Conservation (phyloP, 2,329 filamentous ascomycete species). For the Cercospora sp. region DNA sequence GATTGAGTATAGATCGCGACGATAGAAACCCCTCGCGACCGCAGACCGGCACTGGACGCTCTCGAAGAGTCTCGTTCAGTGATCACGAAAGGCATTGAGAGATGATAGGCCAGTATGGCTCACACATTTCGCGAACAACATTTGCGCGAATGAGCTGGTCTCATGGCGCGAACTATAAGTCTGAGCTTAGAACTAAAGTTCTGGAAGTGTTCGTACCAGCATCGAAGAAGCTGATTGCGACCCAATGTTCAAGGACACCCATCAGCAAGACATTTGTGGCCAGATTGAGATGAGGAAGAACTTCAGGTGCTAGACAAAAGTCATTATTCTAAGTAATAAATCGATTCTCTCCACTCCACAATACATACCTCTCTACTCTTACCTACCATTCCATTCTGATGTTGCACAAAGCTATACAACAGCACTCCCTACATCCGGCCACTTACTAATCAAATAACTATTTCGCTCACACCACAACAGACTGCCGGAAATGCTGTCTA, state of each 20-base stretch:
- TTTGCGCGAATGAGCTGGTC: not conserved
- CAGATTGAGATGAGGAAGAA: too few relatives aligned
- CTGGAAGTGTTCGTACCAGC: too few relatives aligned
- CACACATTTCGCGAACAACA: not conserved
- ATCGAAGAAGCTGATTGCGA: too few relatives aligned
- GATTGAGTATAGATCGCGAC: not conserved
- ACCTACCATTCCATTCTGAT: too few relatives aligned
- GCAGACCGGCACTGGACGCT: not conserved
- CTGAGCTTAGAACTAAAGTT: too few relatives aligned
- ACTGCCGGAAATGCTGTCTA: not conserved
- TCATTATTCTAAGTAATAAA: too few relatives aligned
- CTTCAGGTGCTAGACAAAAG: too few relatives aligned
- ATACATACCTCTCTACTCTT: too few relatives aligned
- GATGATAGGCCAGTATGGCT: not conserved
- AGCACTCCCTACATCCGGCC: not conserved
- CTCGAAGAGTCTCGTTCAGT: not conserved
- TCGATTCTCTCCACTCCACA: too few relatives aligned
- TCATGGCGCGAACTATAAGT: not conserved
- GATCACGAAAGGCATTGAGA: not conserved
- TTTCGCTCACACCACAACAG: not conserved
- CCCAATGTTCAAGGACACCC: too few relatives aligned
- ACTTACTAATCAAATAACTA: not conserved
- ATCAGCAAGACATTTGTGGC: too few relatives aligned
- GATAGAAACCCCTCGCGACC: not conserved
- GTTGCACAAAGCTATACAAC: not conserved